These are phyloP conservation scores for Coemansia sp. DNA, from an alignment of 192 early-diverging fungal species.

Conservation along the genomic window DNA sequence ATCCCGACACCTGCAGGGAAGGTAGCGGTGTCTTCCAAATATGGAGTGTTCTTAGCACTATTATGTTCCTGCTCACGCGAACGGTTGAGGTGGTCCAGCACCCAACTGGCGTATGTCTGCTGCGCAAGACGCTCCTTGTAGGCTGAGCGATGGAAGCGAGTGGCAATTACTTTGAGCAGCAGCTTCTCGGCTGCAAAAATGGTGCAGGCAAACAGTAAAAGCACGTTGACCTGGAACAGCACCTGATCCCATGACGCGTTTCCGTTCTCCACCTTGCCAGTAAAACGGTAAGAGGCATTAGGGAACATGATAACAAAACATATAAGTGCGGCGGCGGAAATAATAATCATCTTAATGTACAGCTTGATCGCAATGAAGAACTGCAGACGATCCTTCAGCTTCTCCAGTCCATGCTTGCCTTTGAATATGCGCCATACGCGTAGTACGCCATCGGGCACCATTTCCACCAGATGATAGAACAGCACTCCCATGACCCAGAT, in stretches of 20 bases:
- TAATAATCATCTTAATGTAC: constrained; percentile 59
- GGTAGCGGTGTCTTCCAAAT: constrained; percentile 19
- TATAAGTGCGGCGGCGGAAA: constrained; percentile 52
- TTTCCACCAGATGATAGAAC: constrained; percentile 57
- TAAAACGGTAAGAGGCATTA: constrained; percentile 49
- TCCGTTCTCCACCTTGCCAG: constrained; percentile 37
- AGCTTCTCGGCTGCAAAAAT: constrained; percentile 63
- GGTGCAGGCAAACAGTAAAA: constrained; percentile 51
- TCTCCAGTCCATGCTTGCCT: constrained; percentile 51
- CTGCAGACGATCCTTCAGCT: constrained; percentile 55
- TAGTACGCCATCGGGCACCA: constrained; percentile 57
- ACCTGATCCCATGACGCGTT: constrained; percentile 52
- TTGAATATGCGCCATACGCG: constrained; percentile 50
- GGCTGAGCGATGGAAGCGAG: constrained; percentile 62
- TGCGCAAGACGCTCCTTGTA: constrained; percentile 65
- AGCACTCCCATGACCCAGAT: constrained; percentile 56
- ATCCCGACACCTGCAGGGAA: constrained; percentile 15
- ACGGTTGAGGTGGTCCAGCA: constrained; percentile 59
- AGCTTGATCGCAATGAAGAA: constrained; percentile 58
- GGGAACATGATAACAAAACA: constrained; percentile 58
- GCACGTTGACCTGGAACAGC: constrained; percentile 57
- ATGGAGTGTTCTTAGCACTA: constrained; percentile 21
- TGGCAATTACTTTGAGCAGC: constrained; percentile 62
- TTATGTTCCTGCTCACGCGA: constrained; percentile 42
- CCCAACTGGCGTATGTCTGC: constrained; percentile 60